Conservation (phyloP, 345 rosid species). For the Gynandropsis gynandra region DNA sequence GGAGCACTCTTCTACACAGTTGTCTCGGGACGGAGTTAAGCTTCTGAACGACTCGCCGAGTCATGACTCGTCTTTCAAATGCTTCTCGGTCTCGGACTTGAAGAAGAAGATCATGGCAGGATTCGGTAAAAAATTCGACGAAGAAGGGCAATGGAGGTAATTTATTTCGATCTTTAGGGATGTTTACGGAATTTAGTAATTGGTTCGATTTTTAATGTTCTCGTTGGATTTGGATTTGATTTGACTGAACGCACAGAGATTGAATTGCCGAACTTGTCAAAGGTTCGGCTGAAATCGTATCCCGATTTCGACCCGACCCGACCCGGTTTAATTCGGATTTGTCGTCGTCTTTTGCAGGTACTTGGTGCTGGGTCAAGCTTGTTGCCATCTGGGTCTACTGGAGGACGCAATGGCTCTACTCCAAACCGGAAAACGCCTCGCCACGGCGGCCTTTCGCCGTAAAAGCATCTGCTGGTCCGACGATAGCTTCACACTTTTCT, state of each 20-base stretch:
- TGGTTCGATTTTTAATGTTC: neutral
- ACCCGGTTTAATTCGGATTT: conserved; percentile 24
- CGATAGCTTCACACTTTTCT: conserved; percentile 67
- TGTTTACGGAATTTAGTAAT: too few relatives aligned
- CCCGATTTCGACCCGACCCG: too few relatives aligned
- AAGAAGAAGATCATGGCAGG: conserved; percentile 92
- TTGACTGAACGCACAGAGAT: too few relatives aligned
- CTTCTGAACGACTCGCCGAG: conserved; percentile 42
- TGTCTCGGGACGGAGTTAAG: conserved; percentile 38
- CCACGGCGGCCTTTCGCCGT: conserved; percentile 94
- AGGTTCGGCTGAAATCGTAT: too few relatives aligned
- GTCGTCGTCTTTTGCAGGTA: conserved; percentile 42
- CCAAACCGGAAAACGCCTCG: conserved; percentile 91
- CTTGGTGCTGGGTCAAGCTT: conserved; percentile 82
- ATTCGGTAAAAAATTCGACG: conserved; percentile 58
- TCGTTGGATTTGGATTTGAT: neutral
- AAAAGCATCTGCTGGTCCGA: conserved; percentile 81
- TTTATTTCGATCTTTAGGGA: neutral
- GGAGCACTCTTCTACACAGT: conserved; percentile 24
- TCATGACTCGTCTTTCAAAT: conserved; percentile 55
- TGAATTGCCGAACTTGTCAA: too few relatives aligned
- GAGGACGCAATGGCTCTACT: conserved; percentile 98
- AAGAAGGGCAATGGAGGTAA: conserved; percentile 96
- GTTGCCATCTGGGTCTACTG: conserved; percentile 90
- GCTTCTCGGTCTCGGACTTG: conserved; percentile 85